A percentile compares a stretch with the other conserved stretches of the same genome.
Conservation (phyloP, 176 grass and related monocot genomes). For the Oryza glaberrima region DNA sequence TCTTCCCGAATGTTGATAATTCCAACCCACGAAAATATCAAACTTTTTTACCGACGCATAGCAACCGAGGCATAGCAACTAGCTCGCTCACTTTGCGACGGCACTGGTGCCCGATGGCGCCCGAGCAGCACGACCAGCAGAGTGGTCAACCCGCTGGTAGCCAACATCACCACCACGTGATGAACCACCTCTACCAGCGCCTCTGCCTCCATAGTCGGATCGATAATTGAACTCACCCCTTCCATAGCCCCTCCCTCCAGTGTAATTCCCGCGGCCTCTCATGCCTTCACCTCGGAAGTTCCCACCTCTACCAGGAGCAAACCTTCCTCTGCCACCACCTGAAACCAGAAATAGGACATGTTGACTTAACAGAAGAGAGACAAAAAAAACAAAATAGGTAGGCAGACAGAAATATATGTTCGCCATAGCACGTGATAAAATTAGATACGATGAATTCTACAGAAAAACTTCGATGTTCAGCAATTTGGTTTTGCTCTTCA, state of each 20-base stretch:
- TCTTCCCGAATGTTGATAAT: slow-evolving; percentile 27
- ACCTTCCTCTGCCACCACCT: slow-evolving; percentile 75
- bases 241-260: slow-evolving; percentile 64
- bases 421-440: neutral
- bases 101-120: slow-evolving; percentile 30
- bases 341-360: slow-evolving; percentile 31
- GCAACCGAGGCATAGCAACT: no score
- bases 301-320: slow-evolving; percentile 63
- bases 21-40: slow-evolving; percentile 36
- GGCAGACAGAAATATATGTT: neutral
- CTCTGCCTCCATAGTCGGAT: slow-evolving; percentile 66
- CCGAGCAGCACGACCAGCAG: slow-evolving; percentile 55
- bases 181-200: slow-evolving; percentile 60
- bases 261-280: slow-evolving; percentile 71
- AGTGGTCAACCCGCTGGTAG: slow-evolving; percentile 78
- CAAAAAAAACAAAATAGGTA: neutral
- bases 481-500: neutral
- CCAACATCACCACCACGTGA: slow-evolving; percentile 56
- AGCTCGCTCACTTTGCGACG: slow-evolving; percentile 31
- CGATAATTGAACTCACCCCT: slow-evolving; percentile 65
- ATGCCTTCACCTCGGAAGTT: slow-evolving; percentile 70
- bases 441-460: neutral
- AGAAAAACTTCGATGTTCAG: neutral
- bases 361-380: neutral
- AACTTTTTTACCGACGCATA: slow-evolving; percentile 5